Base-by-base conservation (phyloP, 129 eudicot genomes). In the Flaveria trinervia region DNA sequence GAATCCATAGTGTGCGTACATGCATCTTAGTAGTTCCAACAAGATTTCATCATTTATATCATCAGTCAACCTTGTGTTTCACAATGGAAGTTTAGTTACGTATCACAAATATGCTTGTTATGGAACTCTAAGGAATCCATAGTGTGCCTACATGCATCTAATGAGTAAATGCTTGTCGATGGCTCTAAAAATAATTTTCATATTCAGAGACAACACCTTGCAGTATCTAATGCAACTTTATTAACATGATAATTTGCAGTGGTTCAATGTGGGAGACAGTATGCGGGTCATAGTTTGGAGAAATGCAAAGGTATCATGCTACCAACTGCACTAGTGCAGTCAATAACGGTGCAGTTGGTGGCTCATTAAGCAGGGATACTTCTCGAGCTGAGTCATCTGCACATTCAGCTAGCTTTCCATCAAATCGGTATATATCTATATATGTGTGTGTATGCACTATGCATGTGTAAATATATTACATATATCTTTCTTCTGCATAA, bases 221-320 rank as follows among this genome's bases (percentile, higher is more conserved):
- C 25, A 11, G 73, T 56, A 67, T 50, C 43, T 79, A 16, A 14
- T 54, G 80, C 83, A 87, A 79, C 64, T 80, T 77, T 41, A 56
- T 57, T 51, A 7, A 85, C 54, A 28, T 71, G 72, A 70, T 57
- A 72, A 68, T 52, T 62, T 79, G 54, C 83, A 64, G 90, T 49
- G 20, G 73, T 82, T 87, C 85, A 48, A 91, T 91, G 99, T 85
- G 87, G 87, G 87, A 82, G 85, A 86, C 90, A 88, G 92, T 87
- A 95, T 95, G 99, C 91, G 74, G 99, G 84, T 86, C 84, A 85
- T 82, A 85, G 88, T 82, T 82, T 71, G 92, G 85, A 89, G 96
- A 89, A 84, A 95, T 95, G 99, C 99, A 95, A 91, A 89, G 97
- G 89, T 95, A 84, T 95, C 97, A 91, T 84, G 86, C 84, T 87